A percentile compares a stretch with the other conserved stretches of the same genome.
These are phyloP conservation scores for Penicillium paxilli DNA, from an alignment of 495 filamentous ascomycete species.

Conservation along the genomic window DNA sequence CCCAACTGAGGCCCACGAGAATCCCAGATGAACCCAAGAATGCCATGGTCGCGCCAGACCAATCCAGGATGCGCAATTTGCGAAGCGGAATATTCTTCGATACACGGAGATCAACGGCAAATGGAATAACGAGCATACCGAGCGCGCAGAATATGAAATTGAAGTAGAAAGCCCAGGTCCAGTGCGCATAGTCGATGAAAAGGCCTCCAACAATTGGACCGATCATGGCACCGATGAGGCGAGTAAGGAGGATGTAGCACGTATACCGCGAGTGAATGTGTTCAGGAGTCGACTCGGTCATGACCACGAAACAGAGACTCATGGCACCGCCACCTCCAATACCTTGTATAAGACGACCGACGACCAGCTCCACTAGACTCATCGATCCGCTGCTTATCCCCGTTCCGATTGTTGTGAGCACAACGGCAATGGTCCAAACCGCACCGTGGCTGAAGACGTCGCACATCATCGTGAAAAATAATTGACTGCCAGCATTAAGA, in stretches of 20 bases:
- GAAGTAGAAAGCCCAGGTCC: conserved; percentile 46
- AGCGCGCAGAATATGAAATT: conserved; percentile 42
- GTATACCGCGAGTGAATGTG: conserved; percentile 41
- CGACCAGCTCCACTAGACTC: conserved; percentile 59
- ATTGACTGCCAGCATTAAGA: conserved; percentile 36
- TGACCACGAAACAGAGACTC: conserved; percentile 61
- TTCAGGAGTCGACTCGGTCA: conserved; percentile 61
- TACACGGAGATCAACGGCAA: conserved; percentile 33
- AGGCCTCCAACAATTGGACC: conserved; percentile 41
- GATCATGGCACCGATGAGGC: conserved; percentile 34
- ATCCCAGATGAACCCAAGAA: conserved; percentile 28
- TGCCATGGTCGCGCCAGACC: conserved; percentile 35
- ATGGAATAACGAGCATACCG: conserved; percentile 34
- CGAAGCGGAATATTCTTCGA: conserved; percentile 25
- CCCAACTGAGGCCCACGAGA: conserved; percentile 39
- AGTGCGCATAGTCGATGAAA: conserved; percentile 34
- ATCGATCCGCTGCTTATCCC: conserved; percentile 59
- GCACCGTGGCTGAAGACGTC: conserved; percentile 41
- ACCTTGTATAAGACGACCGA: conserved; percentile 68
- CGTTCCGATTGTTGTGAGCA: conserved; percentile 59
- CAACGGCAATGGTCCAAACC: conserved; percentile 49
- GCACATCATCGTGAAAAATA: conserved; percentile 40
- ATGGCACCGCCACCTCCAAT: conserved; percentile 72
- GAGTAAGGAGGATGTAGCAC: conserved; percentile 36
- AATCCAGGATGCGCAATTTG: conserved; percentile 36